These are phyloP conservation scores for Apium graveolens DNA, from an alignment of 129 eudicot species.

Conservation along the genomic window DNA sequence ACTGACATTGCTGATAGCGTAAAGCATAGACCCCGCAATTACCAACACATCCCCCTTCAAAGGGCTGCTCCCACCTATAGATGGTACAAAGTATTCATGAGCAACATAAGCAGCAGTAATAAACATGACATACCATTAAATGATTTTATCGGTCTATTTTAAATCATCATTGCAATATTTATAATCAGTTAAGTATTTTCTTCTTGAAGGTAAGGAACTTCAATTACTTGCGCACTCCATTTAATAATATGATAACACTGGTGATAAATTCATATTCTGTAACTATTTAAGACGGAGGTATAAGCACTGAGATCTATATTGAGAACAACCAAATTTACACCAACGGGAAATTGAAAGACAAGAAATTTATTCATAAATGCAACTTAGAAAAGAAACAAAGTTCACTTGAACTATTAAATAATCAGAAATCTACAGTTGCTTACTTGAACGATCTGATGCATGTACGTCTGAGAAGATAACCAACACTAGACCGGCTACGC, in stretches of 20 bases:
- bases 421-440: constrained; percentile 5
- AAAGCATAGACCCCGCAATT: constrained; percentile 82
- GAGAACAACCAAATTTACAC: not conserved
- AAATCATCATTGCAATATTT: not conserved
- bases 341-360: not conserved
- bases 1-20: constrained; percentile 76
- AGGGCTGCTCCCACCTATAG: constrained; percentile 63
- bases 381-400: not conserved
- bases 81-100: not conserved
- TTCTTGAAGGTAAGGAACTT: not conserved
- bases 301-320: too few relatives aligned
- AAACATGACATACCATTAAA: not conserved
- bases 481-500: constrained; percentile 71
- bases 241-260: not conserved
- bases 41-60: constrained; percentile 71
- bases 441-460: constrained; percentile 74
- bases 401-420: not conserved
- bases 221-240: not conserved
- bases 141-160: not conserved
- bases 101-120: not conserved
- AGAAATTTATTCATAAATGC: not conserved
- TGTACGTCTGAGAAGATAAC: constrained; percentile 87
- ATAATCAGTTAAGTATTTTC: not conserved
- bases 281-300: not conserved
- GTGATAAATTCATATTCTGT: not conserved